phyloP scores from a whole-genome alignment of 75 land plant species.

The Cryptomeria japonica region DNA sequence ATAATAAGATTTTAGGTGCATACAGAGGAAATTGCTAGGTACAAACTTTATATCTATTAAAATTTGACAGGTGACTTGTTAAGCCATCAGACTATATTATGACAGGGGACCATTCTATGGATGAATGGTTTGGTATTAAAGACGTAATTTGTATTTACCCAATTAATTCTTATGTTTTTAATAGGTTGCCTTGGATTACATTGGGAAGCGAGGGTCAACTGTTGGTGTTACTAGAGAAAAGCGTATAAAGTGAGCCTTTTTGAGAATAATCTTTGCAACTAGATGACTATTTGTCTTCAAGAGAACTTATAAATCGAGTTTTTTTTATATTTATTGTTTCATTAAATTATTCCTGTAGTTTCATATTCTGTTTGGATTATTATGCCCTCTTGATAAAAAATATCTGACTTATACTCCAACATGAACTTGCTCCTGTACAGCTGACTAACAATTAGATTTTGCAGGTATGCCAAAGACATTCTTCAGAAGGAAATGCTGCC shows the following conservation, averaged over 20 bases:
- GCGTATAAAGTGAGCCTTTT: slow-evolving; percentile 83
- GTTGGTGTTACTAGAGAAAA: slow-evolving; percentile 99
- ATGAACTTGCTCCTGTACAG: background rate
- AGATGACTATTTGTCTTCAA: background rate
- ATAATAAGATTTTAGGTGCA: too few species aligned
- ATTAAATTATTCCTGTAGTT: background rate
- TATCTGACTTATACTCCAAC: background rate
- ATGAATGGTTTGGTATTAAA: background rate
- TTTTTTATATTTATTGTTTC: too few species aligned
- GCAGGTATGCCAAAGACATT: slow-evolving; percentile 96
- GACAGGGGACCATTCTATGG: background rate
- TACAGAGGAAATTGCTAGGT: background rate
- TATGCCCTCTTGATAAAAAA: background rate
- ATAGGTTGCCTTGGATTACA: slow-evolving; percentile 97
- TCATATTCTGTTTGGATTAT: background rate
- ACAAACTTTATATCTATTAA: background rate
- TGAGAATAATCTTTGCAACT: background rate
- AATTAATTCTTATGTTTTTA: background rate
- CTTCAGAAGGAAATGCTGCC: slow-evolving; percentile 99
- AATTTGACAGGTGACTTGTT: background rate
- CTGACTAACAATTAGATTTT: background rate
- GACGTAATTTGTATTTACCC: background rate
- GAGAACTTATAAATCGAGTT: background rate
- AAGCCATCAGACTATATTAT: background rate
- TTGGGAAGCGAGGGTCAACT: slow-evolving; percentile 95